phyloP scores from a whole-genome alignment of 2,329 filamentous ascomycete genomes.

The Penicillium verrucosum region DNA sequence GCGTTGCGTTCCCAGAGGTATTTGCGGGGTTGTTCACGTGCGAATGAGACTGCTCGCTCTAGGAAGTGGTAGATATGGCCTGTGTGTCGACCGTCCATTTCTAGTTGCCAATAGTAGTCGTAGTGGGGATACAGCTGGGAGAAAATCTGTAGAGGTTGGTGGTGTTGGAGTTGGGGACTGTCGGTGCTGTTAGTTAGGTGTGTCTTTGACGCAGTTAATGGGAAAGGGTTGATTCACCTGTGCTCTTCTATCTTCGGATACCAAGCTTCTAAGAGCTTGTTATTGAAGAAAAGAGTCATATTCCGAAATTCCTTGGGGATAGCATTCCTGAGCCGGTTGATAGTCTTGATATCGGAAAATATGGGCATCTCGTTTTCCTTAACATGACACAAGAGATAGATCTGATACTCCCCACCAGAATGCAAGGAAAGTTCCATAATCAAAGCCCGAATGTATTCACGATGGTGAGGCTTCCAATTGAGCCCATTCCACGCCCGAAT shows the following conservation, averaged over 20 bases:
- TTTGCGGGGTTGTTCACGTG: conserved; percentile 63
- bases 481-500: conserved; percentile 81
- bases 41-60: conserved; percentile 64
- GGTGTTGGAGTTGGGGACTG: conserved; percentile 43
- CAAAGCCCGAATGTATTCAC: conserved; percentile 77
- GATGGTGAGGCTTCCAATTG: conserved; percentile 72
- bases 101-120: conserved; percentile 67
- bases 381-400: conserved; percentile 76
- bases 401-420: conserved; percentile 71
- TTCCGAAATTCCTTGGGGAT: conserved; percentile 35
- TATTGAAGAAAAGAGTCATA: conserved; percentile 37
- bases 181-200: neutral
- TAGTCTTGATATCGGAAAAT: conserved; percentile 66
- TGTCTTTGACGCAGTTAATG: neutral
- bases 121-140: conserved; percentile 62
- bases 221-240: conserved; percentile 17
- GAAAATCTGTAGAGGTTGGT: conserved; percentile 60
- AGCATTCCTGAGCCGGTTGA: conserved; percentile 53
- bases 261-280: conserved; percentile 27
- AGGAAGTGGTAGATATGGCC: conserved; percentile 72
- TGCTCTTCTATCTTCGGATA: conserved; percentile 30
- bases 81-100: conserved; percentile 65
- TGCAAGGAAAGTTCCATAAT: conserved; percentile 73
- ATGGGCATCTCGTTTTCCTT: conserved; percentile 70
- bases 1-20: conserved; percentile 75